phyloP scores from a whole-genome alignment of 352 stramenopile species.

The Phytophthora fragariae region DNA sequence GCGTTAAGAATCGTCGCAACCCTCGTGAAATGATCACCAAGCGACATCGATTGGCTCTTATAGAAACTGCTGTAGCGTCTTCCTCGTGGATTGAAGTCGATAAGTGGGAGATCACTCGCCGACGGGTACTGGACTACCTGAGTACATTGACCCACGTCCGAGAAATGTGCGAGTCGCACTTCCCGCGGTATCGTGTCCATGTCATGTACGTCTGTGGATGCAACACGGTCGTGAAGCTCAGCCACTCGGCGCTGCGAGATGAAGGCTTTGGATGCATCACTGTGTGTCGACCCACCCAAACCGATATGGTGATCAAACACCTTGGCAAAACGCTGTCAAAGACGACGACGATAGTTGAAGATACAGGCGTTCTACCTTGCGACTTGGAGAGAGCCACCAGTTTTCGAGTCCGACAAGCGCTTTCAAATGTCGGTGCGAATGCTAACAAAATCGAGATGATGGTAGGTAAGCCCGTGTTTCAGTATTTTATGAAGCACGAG shows the following conservation, averaged over 20 bases:
- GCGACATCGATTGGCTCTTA: constrained; percentile 65
- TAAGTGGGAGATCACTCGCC: constrained; percentile 84
- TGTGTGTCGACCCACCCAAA: constrained; percentile 72
- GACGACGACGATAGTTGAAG: constrained; percentile 72
- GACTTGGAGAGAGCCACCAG: constrained; percentile 74
- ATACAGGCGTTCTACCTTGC: constrained; percentile 71
- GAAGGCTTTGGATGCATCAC: constrained; percentile 79
- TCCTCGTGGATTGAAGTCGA: constrained; percentile 88
- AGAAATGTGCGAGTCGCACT: constrained; percentile 81
- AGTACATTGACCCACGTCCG: constrained; percentile 76
- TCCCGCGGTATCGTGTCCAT: constrained; percentile 66
- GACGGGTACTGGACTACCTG: constrained; percentile 78
- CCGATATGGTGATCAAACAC: constrained; percentile 77
- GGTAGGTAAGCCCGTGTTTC: constrained; percentile 69
- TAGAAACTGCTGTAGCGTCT: constrained; percentile 68
- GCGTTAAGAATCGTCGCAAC: constrained; percentile 73
- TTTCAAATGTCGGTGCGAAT: constrained; percentile 44
- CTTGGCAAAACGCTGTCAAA: constrained; percentile 67
- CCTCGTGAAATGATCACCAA: constrained; percentile 84
- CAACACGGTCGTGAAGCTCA: constrained; percentile 85
- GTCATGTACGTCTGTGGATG: constrained; percentile 82
- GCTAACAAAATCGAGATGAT: constrained; percentile 63
- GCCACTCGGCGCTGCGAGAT: constrained; percentile 68
- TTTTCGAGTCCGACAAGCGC: constrained; percentile 65
- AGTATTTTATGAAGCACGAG: constrained; percentile 68